Percentiles rank a stretch among this genome's conserved stretches.
These are phyloP conservation scores for Entomortierella chlamydospora DNA, from an alignment of 192 early-diverging fungal genomes.

Conservation along the genomic window DNA sequence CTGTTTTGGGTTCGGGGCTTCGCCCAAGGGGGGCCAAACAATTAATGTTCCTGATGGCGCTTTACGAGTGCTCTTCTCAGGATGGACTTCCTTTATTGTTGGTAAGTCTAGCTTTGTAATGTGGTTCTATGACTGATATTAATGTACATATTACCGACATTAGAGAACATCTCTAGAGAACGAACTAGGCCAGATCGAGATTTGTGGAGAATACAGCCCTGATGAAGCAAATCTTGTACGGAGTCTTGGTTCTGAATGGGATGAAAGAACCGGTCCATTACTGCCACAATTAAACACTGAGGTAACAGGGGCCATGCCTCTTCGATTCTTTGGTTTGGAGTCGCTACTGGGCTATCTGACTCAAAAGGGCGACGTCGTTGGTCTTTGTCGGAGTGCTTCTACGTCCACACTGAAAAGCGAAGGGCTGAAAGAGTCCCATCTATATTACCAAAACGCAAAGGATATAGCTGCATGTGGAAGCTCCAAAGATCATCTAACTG, in stretches of 20 bases:
- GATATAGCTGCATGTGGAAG: constrained; percentile 32
- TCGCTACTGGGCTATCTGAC: constrained; percentile 19
- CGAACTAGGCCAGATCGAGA: background rate
- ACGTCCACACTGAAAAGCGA: background rate
- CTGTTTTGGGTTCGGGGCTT: constrained; percentile 12
- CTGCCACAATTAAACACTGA: background rate
- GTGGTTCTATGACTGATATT: too few species aligned
- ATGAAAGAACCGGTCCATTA: background rate
- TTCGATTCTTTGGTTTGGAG: constrained; percentile 17
- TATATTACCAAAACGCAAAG: background rate
- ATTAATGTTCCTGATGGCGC: background rate
- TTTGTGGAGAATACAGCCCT: constrained; percentile 6
- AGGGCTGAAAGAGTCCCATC: too few species aligned
- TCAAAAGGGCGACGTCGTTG: constrained; percentile 11
- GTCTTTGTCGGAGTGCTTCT: background rate
- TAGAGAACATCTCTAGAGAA: background rate
- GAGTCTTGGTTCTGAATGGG: background rate
- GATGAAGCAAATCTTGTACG: constrained; percentile 6
- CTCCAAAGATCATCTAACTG: constrained; percentile 17
- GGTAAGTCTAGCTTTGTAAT: constrained; percentile 1
- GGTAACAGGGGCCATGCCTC: background rate
- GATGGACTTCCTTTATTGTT: constrained; percentile 14
- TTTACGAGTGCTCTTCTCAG: constrained; percentile 15
- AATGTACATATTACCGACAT: too few species aligned
- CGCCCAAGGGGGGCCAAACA: background rate